Evolutionary conservation across 768 basidiomycete genomes (phyloP).

Genomic region (Lyophyllum semitale): DNA sequence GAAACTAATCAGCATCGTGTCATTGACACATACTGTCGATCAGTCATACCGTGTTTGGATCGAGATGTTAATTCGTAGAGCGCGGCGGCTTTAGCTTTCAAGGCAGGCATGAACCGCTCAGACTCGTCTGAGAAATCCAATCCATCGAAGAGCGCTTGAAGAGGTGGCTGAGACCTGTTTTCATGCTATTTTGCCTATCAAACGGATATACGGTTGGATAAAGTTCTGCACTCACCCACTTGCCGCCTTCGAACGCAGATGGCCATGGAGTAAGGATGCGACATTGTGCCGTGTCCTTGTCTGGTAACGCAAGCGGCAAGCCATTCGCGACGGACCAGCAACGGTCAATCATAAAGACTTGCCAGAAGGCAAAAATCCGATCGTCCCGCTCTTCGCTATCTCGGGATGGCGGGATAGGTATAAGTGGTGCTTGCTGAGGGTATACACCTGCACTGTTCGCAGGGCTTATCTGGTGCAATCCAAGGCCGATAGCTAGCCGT

Average conservation of each 20-base stretch:
- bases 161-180: constrained; percentile 17
- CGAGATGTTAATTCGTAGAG: constrained; percentile 57
- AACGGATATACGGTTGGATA: not conserved
- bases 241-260: constrained; percentile 21
- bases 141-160: constrained; percentile 29
- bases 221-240: constrained; percentile 17
- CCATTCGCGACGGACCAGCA: constrained; percentile 60
- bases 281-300: constrained; percentile 47
- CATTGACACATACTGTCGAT: constrained; percentile 5
- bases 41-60: constrained; percentile 37
- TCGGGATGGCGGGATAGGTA: constrained; percentile 32
- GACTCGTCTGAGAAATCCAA: constrained; percentile 22
- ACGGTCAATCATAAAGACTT: constrained; percentile 62
- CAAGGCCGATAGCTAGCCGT: constrained; percentile 61
- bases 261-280: constrained; percentile 59
- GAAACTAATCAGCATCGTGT: constrained; percentile 23
- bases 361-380: constrained; percentile 59
- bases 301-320: constrained; percentile 53
- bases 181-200: constrained; percentile 16
- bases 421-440: constrained; percentile 21
- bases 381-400: constrained; percentile 47
- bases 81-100: constrained; percentile 53
- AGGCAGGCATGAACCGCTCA: constrained; percentile 33
- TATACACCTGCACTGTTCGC: constrained; percentile 13
- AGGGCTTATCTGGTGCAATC: constrained; percentile 53